Evolutionary conservation across 441 rosid species (phyloP), one percentile per base, ranked within the genome.

Genomic region (Erodium texanum): DNA sequence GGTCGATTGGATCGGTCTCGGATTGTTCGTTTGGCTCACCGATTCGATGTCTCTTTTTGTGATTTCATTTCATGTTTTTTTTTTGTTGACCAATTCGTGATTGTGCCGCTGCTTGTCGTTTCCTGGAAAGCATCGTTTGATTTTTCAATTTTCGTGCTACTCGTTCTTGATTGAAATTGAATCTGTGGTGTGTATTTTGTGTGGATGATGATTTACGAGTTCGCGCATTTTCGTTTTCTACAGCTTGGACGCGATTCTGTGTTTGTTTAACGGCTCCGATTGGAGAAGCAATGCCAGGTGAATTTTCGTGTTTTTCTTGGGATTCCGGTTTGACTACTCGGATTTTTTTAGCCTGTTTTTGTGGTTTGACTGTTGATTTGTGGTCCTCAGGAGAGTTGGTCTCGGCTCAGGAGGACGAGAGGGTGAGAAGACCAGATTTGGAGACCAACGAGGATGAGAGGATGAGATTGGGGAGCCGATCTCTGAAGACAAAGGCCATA

Each of bases 401-500:
- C 73, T 74, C 63, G 64, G 64, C 72, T 73, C 78, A 73, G 62
- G 98, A 92, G 69, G 99, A 92, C 82, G 90, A 85, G 80, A 92
- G 93, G 73, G 98, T 90, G 73, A 80, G 98, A 79, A 92, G 79
- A 61, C 88, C 97, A 12, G 99, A 94, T 80, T 88, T 94, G 67
- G 99, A 94, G 80, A 89, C 86, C 82, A 90, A 98, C 0, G 99
- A 94, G 82, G 99, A 94, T 66, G 99, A 94, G 82, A 88, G 96
- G 61, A 23, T 98, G 86, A 84, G 93, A 71, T 88, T 97, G 2
- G 85, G 96, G 72, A 88, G 92, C 36, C 96, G 93, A 24, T 78
- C 97, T 18, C 67, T 94, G 82, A 94, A 90, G 68, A 92, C 90
- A 87, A 94, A 92, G 76, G 99, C 99, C 0, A 70, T 94, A 56